Evolutionary conservation across 805 yeast species (phyloP).

Genomic region (Saitoella complicata): DNA sequence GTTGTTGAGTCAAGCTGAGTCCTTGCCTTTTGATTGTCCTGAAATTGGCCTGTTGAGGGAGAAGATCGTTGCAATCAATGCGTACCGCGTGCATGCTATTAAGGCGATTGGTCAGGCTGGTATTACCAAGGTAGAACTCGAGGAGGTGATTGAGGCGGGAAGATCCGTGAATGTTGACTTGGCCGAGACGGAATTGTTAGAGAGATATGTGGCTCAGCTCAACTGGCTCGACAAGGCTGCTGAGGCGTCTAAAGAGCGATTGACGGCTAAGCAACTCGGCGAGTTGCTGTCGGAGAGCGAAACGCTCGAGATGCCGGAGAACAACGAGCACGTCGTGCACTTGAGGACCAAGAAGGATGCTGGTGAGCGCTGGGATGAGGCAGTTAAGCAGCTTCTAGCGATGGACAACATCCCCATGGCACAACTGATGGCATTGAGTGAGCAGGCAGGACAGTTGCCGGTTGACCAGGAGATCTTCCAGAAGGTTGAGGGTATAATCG

Average conservation of each 20-base stretch:
- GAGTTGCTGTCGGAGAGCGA: conserved; percentile 17
- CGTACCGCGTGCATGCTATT: conserved; percentile 34
- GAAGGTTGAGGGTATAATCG: conserved; percentile 7
- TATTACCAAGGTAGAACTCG: conserved; percentile 29
- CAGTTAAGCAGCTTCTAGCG: conserved; percentile 11
- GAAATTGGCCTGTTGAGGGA: conserved; percentile 47
- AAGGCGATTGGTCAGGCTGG: conserved; percentile 22
- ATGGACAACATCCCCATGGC: conserved; percentile 1
- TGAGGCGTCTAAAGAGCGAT: conserved; percentile 11
- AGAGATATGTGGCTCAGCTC: conserved; percentile 23
- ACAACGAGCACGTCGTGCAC: conserved; percentile 10
- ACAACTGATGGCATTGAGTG: neutral
- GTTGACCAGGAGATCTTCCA: conserved; percentile 8
- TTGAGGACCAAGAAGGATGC: conserved; percentile 7
- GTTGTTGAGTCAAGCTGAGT: conserved; percentile 32
- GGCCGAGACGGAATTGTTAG: conserved; percentile 30
- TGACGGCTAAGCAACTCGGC: conserved; percentile 14
- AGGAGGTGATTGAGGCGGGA: conserved; percentile 41
- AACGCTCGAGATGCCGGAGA: conserved; percentile 15
- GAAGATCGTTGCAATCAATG: conserved; percentile 34
- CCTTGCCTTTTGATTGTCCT: conserved; percentile 33
- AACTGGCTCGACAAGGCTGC: conserved; percentile 25
- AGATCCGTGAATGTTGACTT: conserved; percentile 41
- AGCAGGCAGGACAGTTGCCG: neutral
- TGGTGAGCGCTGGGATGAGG: conserved; percentile 16